A percentile compares a stretch with the other conserved stretches of the same genome.
These are phyloP conservation scores for Auricularia heimuer DNA, from an alignment of 768 basidiomycete genomes.

Conservation along the genomic window DNA sequence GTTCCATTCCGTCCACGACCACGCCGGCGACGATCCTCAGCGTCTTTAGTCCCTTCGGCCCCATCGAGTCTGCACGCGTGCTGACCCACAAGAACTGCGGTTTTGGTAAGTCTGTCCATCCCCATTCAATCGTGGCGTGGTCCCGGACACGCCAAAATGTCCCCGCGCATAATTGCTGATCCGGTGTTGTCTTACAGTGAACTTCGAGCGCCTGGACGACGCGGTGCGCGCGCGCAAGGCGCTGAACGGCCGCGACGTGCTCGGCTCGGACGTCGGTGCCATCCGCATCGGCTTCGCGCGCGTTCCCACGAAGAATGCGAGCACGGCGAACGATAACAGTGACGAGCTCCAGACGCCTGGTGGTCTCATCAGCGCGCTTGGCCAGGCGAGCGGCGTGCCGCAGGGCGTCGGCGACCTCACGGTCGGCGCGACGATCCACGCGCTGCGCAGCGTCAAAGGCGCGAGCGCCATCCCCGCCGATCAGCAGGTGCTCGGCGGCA, in stretches of 20 bases:
- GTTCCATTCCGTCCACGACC: conserved; percentile 90
- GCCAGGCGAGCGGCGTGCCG: conserved; percentile 30
- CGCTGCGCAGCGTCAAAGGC: conserved; percentile 81
- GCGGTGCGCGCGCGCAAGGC: conserved; percentile 93
- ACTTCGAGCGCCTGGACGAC: conserved; percentile 95
- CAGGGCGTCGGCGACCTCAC: conserved; percentile 80
- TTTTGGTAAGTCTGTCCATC: conserved; percentile 46
- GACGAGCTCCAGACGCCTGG: conserved; percentile 34
- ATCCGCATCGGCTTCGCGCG: conserved; percentile 96
- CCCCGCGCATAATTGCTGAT: not conserved
- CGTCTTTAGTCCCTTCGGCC: conserved; percentile 94
- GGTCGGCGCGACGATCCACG: conserved; percentile 82
- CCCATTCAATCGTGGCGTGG: not conserved
- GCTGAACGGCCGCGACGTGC: conserved; percentile 88
- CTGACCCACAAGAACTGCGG: conserved; percentile 97
- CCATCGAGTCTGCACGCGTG: conserved; percentile 93
- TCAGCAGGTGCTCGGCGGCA: conserved; percentile 85
- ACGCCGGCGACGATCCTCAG: conserved; percentile 91
- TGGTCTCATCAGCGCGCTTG: not conserved
- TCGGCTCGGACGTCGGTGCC: conserved; percentile 93
- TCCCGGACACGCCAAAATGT: not conserved
- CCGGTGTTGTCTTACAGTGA: conserved; percentile 45
- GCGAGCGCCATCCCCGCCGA: conserved; percentile 86
- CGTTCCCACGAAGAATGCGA: conserved; percentile 84
- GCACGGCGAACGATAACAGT: conserved; percentile 46